Evolutionary conservation across 768 basidiomycete species (phyloP).

Genomic region (Rhizopogon rudus): DNA sequence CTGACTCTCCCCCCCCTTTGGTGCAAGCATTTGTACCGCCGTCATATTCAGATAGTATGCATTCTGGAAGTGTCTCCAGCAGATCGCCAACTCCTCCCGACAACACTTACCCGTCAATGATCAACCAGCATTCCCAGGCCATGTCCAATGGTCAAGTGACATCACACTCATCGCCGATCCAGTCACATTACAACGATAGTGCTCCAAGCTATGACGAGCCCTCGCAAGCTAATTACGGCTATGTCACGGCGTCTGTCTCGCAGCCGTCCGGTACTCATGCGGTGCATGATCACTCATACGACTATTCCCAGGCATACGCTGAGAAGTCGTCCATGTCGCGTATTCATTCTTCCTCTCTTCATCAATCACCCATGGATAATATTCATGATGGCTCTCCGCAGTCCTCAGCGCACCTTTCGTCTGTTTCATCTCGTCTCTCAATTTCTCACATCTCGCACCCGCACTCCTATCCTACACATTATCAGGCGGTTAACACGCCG

Average conservation of each 20-base stretch:
- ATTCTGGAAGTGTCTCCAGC: conserved; percentile 32
- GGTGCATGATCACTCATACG: conserved; percentile 22
- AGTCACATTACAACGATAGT: conserved; percentile 25
- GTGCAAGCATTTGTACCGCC: conserved; percentile 36
- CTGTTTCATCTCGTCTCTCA: conserved; percentile 49
- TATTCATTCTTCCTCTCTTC: conserved; percentile 24
- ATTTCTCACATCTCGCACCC: conserved; percentile 59
- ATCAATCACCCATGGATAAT: conserved; percentile 22
- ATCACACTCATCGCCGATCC: conserved; percentile 25
- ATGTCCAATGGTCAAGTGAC: conserved; percentile 31
- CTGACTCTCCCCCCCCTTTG: conserved; percentile 52
- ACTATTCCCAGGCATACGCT: conserved; percentile 21
- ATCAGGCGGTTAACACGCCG: conserved; percentile 32
- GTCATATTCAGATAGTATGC: conserved; percentile 19
- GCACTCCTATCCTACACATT: conserved; percentile 36
- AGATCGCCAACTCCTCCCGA: conserved; percentile 46
- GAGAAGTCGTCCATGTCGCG: conserved; percentile 27
- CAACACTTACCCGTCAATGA: conserved; percentile 32
- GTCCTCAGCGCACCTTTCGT: conserved; percentile 23
- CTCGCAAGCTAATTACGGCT: conserved; percentile 28
- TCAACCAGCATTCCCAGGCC: conserved; percentile 26
- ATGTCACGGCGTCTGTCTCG: conserved; percentile 17
- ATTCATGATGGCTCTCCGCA: conserved; percentile 27
- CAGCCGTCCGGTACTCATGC: conserved; percentile 17
- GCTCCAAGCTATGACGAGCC: conserved; percentile 25